phyloP scores from a whole-genome alignment of 2,329 filamentous ascomycete genomes.

The Didymella glomerata region DNA sequence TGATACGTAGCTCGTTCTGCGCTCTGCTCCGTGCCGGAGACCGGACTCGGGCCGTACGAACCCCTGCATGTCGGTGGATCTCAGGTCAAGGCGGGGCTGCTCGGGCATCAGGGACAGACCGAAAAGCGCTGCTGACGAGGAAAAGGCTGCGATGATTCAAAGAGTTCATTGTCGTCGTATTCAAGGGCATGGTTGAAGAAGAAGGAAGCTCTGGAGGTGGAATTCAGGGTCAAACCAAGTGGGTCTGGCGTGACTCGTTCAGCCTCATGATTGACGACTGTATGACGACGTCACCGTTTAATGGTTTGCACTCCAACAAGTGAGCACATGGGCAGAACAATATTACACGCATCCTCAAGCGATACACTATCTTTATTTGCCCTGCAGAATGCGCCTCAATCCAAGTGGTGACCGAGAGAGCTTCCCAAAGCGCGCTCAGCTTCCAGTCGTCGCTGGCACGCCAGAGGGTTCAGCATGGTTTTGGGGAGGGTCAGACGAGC shows the following conservation, averaged over 20 bases:
- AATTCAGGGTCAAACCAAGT: slow-evolving; percentile 1
- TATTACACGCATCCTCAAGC: not conserved
- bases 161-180: no score
- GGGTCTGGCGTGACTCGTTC: slow-evolving; percentile 9
- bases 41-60: not conserved
- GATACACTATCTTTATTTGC: no score
- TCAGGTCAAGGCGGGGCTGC: not conserved
- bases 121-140: not conserved
- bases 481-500: slow-evolving; percentile 41
- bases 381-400: slow-evolving; percentile 29
- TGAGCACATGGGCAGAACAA: not conserved
- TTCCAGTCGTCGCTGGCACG: not conserved
- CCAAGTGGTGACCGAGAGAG: slow-evolving; percentile 27
- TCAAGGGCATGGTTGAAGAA: not conserved
- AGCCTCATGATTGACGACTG: slow-evolving; percentile 11
- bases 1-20: not conserved
- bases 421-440: not conserved
- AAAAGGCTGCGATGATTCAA: not conserved
- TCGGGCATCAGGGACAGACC: not conserved
- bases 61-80: slow-evolving; percentile 1
- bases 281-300: slow-evolving; percentile 6
- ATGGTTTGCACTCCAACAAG: not conserved
- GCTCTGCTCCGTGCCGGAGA: slow-evolving; percentile 1
- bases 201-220: not conserved
- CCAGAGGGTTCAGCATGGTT: slow-evolving; percentile 30